These are phyloP conservation scores for Saturnispora halmiae DNA, from an alignment of 805 yeast genomes.

Conservation along the genomic window DNA sequence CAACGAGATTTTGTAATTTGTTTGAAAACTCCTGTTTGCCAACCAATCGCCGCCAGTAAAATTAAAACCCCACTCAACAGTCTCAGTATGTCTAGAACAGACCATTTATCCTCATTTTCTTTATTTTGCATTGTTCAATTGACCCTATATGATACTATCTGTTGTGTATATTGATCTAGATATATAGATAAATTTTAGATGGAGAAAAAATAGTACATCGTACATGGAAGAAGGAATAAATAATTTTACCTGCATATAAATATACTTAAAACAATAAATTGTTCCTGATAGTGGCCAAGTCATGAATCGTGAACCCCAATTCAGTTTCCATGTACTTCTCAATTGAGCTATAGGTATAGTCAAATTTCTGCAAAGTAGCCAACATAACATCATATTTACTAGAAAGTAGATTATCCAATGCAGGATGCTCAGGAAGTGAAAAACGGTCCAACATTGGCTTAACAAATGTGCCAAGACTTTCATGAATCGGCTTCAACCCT, in stretches of 20 bases:
- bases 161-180: too few species aligned
- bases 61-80: conserved; percentile 2
- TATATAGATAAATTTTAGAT: too few species aligned
- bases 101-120: conserved; percentile 1
- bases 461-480: conserved; percentile 22
- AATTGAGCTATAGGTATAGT: conserved; percentile 45
- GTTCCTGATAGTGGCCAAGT: conserved; percentile 17
- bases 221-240: too few species aligned
- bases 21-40: conserved; percentile 2
- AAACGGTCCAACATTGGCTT: conserved; percentile 5
- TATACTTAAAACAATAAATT: not conserved
- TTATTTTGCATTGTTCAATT: not conserved
- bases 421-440: conserved; percentile 40
- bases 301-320: conserved; percentile 38
- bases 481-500: conserved; percentile 49
- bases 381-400: conserved; percentile 65
- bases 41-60: not conserved
- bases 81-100: conserved; percentile 2
- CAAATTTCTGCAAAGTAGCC: conserved; percentile 46
- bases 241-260: not conserved
- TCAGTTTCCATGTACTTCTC: conserved; percentile 35
- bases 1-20: conserved; percentile 22
- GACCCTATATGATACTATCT: too few species aligned
- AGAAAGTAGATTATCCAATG: conserved; percentile 51
- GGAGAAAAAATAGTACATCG: too few species aligned